These are phyloP conservation scores for Apium graveolens DNA, from an alignment of 129 eudicot species.

Conservation along the genomic window DNA sequence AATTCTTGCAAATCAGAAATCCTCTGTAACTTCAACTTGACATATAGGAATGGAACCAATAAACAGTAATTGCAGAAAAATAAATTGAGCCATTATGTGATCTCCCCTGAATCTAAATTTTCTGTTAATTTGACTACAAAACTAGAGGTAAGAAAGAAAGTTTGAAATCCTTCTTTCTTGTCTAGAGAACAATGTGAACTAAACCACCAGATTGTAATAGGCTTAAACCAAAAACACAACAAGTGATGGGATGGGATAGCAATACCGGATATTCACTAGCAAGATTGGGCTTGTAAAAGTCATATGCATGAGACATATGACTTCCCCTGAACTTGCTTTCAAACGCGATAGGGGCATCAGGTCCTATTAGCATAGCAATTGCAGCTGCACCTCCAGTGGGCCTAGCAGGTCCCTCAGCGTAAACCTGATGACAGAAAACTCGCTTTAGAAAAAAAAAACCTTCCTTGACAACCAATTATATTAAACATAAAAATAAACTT, in stretches of 20 bases:
- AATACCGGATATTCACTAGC: conserved; percentile 99
- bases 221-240: not conserved
- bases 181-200: not conserved
- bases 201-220: not conserved
- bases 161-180: not conserved
- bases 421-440: conserved; percentile 49
- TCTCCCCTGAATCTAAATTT: too few relatives aligned
- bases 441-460: conserved; percentile 10
- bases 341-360: conserved; percentile 91
- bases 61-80: not conserved
- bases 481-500: not conserved
- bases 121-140: too few relatives aligned
- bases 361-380: conserved; percentile 92
- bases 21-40: not conserved
- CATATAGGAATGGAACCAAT: not conserved
- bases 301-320: conserved; percentile 94
- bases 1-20: not conserved
- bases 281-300: conserved; percentile 93
- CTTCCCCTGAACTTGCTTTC: conserved; percentile 98
- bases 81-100: too few relatives aligned
- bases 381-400: conserved; percentile 99
- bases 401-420: conserved; percentile 98
- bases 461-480: not conserved
- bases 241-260: conserved; percentile 8
- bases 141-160: too few relatives aligned